These are phyloP conservation scores for Xylaria sp. DNA, from an alignment of 2,329 filamentous ascomycete genomes.

Conservation along the genomic window DNA sequence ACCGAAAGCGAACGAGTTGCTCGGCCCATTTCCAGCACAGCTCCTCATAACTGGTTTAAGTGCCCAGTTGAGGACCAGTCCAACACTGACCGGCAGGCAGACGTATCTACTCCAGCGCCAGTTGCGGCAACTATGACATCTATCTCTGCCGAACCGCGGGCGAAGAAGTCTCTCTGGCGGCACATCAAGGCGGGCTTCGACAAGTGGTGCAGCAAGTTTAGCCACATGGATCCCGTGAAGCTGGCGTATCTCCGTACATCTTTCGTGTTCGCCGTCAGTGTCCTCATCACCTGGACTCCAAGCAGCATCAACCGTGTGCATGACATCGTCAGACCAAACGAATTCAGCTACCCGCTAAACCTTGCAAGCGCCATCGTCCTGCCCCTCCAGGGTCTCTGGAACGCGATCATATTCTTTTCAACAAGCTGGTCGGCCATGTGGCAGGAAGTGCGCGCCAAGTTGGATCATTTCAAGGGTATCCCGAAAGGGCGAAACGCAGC, in stretches of 20 bases:
- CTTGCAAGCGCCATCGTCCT: constrained; percentile 77
- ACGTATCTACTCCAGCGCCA: constrained; percentile 34
- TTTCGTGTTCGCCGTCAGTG: constrained; percentile 69
- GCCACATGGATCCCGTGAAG: constrained; percentile 66
- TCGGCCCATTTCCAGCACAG: constrained; percentile 29
- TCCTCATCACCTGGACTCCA: constrained; percentile 71
- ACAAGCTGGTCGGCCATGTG: constrained; percentile 65
- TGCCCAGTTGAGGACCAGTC: constrained; percentile 41
- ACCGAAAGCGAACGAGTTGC: constrained; percentile 40
- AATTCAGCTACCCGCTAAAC: constrained; percentile 72
- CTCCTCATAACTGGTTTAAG: constrained; percentile 48
- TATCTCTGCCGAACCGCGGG: constrained; percentile 47
- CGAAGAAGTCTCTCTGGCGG: constrained; percentile 27
- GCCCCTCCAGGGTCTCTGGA: constrained; percentile 84
- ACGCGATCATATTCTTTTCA: constrained; percentile 78
- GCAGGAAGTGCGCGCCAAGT: constrained; percentile 45
- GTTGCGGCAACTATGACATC: constrained; percentile 46
- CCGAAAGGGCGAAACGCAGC: constrained; percentile 46
- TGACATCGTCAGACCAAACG: constrained; percentile 65
- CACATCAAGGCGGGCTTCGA: constrained; percentile 41
- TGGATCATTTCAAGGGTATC: constrained; percentile 42
- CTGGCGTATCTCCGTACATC: constrained; percentile 70
- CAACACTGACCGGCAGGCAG: constrained; percentile 21
- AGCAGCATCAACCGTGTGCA: constrained; percentile 81
- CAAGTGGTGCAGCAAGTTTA: constrained; percentile 49